Evolutionary conservation across 495 filamentous ascomycete genomes (phyloP), one percentile per base, ranked within the genome.

Genomic region (Gamarada debralockiae): DNA sequence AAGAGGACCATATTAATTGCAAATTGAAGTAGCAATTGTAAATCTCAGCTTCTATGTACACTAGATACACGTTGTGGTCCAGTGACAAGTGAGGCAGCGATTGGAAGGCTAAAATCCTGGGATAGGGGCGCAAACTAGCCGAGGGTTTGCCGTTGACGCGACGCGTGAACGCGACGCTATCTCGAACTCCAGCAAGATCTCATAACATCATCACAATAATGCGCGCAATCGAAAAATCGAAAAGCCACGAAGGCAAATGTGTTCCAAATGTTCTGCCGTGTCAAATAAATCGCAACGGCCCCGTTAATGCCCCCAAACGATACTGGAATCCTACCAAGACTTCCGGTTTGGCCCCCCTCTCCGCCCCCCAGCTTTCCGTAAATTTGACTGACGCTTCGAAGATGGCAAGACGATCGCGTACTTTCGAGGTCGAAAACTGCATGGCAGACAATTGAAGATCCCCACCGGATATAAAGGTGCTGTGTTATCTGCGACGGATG

Each of bases 241-340:
- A 54, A 37, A n/a, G 0, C 13, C 55, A 64, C 48, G 40, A 64
- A 15, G 53, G 55, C 44, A 77, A 78, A 59, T 77, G 76, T 52
- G 85, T 76, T 2, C 84, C 89, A 0, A 86, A 97, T 66, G 71
- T 97, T 36, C 79, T 97, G 17, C 92, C 92, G 6, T 96, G 91
- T 61, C 77, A 79, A 48, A 82, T 97, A 59, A 78, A 92, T 58
- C 83, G 95, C 63, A 79, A 87, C 63, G 92, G 92, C 5, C 70
- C 82, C 10, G 72, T 90, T 42, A 75, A 83, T 14, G 77, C 83
- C 1, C 70, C 80, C 4, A 59, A 80, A 27, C 73, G 83, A n/a
- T 89, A 89, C 59, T 97, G 92, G 92, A 70, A 3, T 80, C 88
- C 31, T 63, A 59, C 46, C 50, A 67, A 29, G 67, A 71, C 40